Conservation (phyloP, 2,329 filamentous ascomycete genomes). For the Diaporthe destruens region DNA sequence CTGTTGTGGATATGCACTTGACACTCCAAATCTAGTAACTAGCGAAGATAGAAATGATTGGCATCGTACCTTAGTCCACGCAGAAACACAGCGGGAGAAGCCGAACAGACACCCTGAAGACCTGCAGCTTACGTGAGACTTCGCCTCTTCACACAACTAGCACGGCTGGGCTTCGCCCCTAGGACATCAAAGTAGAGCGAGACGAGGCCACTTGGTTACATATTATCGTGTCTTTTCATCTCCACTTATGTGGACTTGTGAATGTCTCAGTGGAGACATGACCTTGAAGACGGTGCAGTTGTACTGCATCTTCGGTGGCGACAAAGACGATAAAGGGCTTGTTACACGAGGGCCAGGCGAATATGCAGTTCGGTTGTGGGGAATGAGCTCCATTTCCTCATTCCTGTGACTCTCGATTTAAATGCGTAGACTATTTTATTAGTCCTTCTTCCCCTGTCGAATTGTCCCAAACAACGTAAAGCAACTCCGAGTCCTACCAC, state of each 20-base stretch:
- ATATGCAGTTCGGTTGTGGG: not conserved
- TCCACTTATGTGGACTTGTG: not conserved
- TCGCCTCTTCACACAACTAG: conserved; percentile 6
- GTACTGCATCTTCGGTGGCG: not conserved
- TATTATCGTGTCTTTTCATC: not conserved
- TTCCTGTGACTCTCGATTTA: too few species aligned
- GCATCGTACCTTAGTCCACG: not conserved
- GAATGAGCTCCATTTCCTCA: not conserved
- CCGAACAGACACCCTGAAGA: not conserved
- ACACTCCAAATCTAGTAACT: not conserved
- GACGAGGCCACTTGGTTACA: not conserved
- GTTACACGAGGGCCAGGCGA: not conserved
- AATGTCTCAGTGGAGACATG: not conserved
- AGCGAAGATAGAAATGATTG: not conserved
- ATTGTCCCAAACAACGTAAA: not conserved
- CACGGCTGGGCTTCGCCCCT: not conserved
- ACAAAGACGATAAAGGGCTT: not conserved
- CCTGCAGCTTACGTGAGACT: conserved; percentile 1
- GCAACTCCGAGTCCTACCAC: not conserved
- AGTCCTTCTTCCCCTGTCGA: not conserved
- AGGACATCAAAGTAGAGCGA: not conserved
- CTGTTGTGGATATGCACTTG: too few species aligned
- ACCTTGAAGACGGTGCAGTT: too few species aligned
- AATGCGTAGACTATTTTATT: too few species aligned
- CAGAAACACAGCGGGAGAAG: not conserved